phyloP scores from a whole-genome alignment of 768 basidiomycete species.

The Leccinum incarnatum region DNA sequence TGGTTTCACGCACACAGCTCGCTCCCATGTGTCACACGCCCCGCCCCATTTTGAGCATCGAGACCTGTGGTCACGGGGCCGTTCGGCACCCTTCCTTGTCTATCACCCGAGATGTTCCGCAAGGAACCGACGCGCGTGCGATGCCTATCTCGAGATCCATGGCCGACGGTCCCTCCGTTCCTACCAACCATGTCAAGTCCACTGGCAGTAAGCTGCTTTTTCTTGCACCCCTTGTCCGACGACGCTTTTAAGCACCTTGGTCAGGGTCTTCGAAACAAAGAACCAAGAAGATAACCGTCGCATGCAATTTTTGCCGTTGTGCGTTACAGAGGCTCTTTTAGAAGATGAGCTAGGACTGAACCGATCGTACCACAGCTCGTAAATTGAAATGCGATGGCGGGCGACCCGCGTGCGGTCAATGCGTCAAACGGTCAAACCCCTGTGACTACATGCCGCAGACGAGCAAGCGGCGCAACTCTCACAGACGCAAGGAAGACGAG shows the following conservation, averaged over 20 bases:
- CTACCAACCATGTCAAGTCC: conserved; percentile 31
- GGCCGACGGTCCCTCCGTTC: conserved; percentile 33
- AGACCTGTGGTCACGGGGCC: conserved; percentile 48
- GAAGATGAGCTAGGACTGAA: conserved; percentile 17
- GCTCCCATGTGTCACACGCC: conserved; percentile 36
- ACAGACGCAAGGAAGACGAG: conserved; percentile 61
- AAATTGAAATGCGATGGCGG: conserved; percentile 89
- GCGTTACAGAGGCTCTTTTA: conserved; percentile 34
- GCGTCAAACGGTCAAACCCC: conserved; percentile 69
- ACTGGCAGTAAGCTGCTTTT: conserved; percentile 36
- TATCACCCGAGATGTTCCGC: conserved; percentile 47
- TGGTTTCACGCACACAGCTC: conserved; percentile 34
- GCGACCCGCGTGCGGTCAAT: conserved; percentile 79
- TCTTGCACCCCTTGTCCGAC: conserved; percentile 5
- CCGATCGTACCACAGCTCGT: conserved; percentile 50
- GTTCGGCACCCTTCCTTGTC: conserved; percentile 46
- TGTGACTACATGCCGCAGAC: conserved; percentile 78
- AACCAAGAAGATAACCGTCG: conserved; percentile 84
- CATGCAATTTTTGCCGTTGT: conserved; percentile 92
- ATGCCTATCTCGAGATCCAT: conserved; percentile 40
- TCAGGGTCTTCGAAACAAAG: conserved; percentile 62
- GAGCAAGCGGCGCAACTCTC: conserved; percentile 68
- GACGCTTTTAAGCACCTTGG: conserved; percentile 15
- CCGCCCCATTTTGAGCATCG: conserved; percentile 60
- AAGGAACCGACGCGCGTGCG: conserved; percentile 42